Evolutionary conservation across 371 early-diverging fungal species (phyloP).

Genomic region (Mortierella sp.): DNA sequence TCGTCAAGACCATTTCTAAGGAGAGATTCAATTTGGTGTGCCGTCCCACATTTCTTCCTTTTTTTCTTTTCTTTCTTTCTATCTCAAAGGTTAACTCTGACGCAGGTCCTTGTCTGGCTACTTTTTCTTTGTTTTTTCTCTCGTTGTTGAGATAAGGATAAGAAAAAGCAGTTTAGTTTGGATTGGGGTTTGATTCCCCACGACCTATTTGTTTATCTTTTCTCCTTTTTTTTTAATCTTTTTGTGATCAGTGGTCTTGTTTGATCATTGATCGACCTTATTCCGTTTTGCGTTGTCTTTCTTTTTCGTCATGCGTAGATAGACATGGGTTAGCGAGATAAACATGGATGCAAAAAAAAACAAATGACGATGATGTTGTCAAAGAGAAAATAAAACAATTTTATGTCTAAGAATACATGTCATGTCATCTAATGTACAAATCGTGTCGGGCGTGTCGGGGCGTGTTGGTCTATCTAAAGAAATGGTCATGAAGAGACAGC

Average conservation of each 20-base stretch:
- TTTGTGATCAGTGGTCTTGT: neutral
- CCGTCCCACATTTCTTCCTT: conserved; percentile 27
- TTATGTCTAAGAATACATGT: too few species aligned
- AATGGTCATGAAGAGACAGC: neutral
- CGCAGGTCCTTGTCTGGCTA: neutral
- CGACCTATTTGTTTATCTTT: conserved; percentile 11
- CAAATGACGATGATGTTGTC: too few species aligned
- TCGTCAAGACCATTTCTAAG: neutral
- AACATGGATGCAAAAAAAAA: neutral
- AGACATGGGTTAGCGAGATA: neutral
- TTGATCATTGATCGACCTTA: neutral
- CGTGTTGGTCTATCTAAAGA: too few species aligned
- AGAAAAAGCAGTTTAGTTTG: neutral
- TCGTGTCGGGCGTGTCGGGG: too few species aligned
- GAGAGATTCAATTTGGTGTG: conserved; percentile 28
- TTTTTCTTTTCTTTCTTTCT: neutral
- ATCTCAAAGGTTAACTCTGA: conserved; percentile 31
- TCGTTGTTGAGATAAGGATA: neutral
- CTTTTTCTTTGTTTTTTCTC: neutral
- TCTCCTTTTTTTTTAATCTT: neutral
- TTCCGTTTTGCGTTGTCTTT: neutral
- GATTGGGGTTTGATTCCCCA: conserved; percentile 44
- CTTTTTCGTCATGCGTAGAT: neutral
- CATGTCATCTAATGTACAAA: too few species aligned
- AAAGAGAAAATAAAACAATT: too few species aligned